Evolutionary conservation across 169 alveolate species (phyloP), one percentile per base, ranked within the genome.

Genomic region (Eimeria nieschulzi): DNA sequence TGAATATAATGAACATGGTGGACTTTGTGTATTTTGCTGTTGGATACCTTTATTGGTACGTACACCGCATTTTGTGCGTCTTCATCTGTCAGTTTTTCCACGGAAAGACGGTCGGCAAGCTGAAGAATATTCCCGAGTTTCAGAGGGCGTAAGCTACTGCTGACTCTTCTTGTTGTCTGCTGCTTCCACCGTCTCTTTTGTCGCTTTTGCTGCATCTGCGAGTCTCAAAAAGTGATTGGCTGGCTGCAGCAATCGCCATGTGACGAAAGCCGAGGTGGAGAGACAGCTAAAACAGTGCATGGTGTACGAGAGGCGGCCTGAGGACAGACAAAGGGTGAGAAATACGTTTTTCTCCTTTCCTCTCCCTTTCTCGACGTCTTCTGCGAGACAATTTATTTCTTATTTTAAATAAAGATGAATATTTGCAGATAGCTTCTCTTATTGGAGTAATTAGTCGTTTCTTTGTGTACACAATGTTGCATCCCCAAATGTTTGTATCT

Each of bases 231-330:
- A 26, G 10, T 17, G 72, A 15, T 21, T 78, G 55, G 25, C 70
- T 21, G 9, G 15, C 46, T 68, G 56, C 78, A 86, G 92, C 23
- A 86, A 86, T 39, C 66, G 82, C 46, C 92, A 86, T 46, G 63
- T 86, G 66, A 55, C 86, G 66, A 86, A 86, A 26, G 86, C 86
- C 23, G 92, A 86, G 46, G 59, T 86, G 23, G 92, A 86, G 92
- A 15, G 86, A 23, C 79, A 71, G 84, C 63, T 86, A 64, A 86
- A 86, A 56, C 85, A 86, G 53, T 79, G 61, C 64, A 71, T 86
- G 76, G 92, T 72, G 1, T 86, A 86, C 64, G 92, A 86, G 54
- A 73, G 92, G 26, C 85, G 92, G 12, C 84, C 86, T 26, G 86
- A 86, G 19, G 92, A 86, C 66, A 86, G 71, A 56, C 86, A 72